These are phyloP conservation scores for Sporisorium scitamineum DNA, from an alignment of 1,284 basidiomycete species.

Conservation along the genomic window DNA sequence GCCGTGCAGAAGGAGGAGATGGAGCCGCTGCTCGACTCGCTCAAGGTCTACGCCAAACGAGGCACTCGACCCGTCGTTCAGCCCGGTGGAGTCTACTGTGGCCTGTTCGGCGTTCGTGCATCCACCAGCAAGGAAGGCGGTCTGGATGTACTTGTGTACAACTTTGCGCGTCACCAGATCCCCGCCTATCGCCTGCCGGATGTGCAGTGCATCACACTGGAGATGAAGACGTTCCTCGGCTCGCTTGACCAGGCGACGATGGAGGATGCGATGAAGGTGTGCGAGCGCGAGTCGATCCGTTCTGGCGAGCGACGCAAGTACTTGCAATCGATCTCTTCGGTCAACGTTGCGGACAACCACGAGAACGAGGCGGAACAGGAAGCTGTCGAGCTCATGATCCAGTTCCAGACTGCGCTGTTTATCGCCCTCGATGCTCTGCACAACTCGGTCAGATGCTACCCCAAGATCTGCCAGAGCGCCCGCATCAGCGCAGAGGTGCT, in stretches of 20 bases:
- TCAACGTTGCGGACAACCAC: slow-evolving; percentile 48
- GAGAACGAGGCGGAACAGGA: slow-evolving; percentile 56
- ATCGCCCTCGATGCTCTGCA: slow-evolving; percentile 72
- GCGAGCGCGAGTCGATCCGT: slow-evolving; percentile 70
- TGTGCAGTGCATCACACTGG: slow-evolving; percentile 69
- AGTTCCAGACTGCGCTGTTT: slow-evolving; percentile 72
- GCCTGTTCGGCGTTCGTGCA: slow-evolving; percentile 72
- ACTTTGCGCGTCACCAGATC: slow-evolving; percentile 73
- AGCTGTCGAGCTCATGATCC: slow-evolving; percentile 70
- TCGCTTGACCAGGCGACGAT: slow-evolving; percentile 70
- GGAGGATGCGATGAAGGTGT: slow-evolving; percentile 70
- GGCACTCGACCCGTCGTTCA: slow-evolving; percentile 72
- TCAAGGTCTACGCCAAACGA: slow-evolving; percentile 73
- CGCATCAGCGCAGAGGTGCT: slow-evolving; percentile 72
- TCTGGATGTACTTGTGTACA: slow-evolving; percentile 72
- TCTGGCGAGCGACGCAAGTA: slow-evolving; percentile 64
- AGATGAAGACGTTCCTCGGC: slow-evolving; percentile 71
- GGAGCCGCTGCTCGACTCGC: slow-evolving; percentile 71
- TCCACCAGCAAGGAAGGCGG: slow-evolving; percentile 64
- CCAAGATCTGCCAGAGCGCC: slow-evolving; percentile 70
- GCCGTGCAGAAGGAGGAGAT: slow-evolving; percentile 72
- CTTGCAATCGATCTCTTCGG: slow-evolving; percentile 47
- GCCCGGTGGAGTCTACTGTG: slow-evolving; percentile 72
- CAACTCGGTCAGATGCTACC: slow-evolving; percentile 71
- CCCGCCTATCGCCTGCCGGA: slow-evolving; percentile 73